Conservation (phyloP, 2,329 filamentous ascomycete species). For the Fusarium continuum region DNA sequence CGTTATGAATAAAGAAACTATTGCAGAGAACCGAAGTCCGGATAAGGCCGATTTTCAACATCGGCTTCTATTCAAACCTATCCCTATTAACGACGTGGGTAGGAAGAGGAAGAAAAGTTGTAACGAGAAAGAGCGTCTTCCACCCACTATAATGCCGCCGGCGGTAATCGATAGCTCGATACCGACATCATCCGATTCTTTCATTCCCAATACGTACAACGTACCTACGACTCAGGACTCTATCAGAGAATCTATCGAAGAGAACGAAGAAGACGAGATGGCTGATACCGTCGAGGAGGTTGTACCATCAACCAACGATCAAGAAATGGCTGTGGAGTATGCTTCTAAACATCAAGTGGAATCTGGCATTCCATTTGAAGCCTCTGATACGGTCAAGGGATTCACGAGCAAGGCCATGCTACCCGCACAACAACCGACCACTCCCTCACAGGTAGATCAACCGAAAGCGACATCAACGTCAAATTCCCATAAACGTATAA, state of each 20-base stretch:
- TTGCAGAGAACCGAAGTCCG: not conserved
- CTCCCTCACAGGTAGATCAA: not conserved
- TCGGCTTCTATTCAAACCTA: constrained; percentile 41
- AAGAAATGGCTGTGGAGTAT: not conserved
- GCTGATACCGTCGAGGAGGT: constrained; percentile 9
- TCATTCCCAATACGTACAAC: constrained; percentile 42
- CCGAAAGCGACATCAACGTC: not conserved
- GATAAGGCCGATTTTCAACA: constrained; percentile 28
- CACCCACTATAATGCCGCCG: constrained; percentile 38
- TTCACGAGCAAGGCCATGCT: not conserved
- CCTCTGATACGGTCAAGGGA: not conserved
- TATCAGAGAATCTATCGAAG: constrained; percentile 38
- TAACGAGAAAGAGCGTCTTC: constrained; percentile 32
- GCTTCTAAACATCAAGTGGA: not conserved
- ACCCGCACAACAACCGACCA: not conserved
- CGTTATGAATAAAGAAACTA: not conserved
- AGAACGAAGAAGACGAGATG: constrained; percentile 21
- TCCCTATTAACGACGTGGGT: constrained; percentile 27
- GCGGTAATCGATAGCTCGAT: constrained; percentile 38
- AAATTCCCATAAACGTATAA: not conserved
- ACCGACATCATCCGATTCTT: constrained; percentile 44
- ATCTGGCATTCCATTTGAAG: not conserved
- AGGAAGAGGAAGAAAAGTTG: constrained; percentile 21
- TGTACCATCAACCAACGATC: constrained; percentile 11
- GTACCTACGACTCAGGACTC: constrained; percentile 31